Conservation (phyloP, 129 eudicot species). For the Ambrosia trifida region DNA sequence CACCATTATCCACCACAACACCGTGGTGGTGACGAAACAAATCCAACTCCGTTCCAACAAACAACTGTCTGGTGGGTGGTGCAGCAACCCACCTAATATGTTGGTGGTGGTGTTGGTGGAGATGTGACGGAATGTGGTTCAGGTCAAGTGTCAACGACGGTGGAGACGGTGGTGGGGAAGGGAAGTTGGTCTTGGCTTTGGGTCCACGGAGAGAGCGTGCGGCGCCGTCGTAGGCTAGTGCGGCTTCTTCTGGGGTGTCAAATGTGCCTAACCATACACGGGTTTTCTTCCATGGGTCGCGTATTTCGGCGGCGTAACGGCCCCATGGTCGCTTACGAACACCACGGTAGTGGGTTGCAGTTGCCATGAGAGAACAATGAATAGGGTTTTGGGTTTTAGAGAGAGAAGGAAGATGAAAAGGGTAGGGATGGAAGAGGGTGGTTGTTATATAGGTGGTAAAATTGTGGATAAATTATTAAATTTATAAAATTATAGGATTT, state of each 20-base stretch:
- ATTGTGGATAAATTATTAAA: neutral
- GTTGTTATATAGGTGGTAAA: slow-evolving; percentile 12
- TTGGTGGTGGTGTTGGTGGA: slow-evolving; percentile 33
- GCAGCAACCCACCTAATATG: slow-evolving; percentile 40
- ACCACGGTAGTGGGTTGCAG: slow-evolving; percentile 38
- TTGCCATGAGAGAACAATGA: slow-evolving; percentile 9
- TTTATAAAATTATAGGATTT: too few species aligned
- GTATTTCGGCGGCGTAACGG: slow-evolving; percentile 51
- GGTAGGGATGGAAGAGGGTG: neutral
- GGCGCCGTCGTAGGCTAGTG: slow-evolving; percentile 91
- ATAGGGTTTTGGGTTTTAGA: neutral
- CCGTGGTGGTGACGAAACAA: slow-evolving; percentile 30
- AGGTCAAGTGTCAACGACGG: slow-evolving; percentile 54
- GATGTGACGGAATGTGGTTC: slow-evolving; percentile 46
- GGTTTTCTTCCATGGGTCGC: slow-evolving; percentile 50
- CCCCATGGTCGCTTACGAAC: slow-evolving; percentile 51
- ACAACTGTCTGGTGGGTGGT: slow-evolving; percentile 40
- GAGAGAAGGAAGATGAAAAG: neutral
- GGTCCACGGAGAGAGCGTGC: slow-evolving; percentile 85
- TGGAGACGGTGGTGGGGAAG: slow-evolving; percentile 48
- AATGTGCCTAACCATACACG: slow-evolving; percentile 89
- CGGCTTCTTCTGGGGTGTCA: slow-evolving; percentile 94
- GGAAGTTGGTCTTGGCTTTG: slow-evolving; percentile 84
- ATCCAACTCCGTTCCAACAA: slow-evolving; percentile 36
- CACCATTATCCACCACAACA: slow-evolving; percentile 8